Base-by-base conservation (phyloP, 2,329 filamentous ascomycete species). In the Apiospora phragmitis region DNA sequence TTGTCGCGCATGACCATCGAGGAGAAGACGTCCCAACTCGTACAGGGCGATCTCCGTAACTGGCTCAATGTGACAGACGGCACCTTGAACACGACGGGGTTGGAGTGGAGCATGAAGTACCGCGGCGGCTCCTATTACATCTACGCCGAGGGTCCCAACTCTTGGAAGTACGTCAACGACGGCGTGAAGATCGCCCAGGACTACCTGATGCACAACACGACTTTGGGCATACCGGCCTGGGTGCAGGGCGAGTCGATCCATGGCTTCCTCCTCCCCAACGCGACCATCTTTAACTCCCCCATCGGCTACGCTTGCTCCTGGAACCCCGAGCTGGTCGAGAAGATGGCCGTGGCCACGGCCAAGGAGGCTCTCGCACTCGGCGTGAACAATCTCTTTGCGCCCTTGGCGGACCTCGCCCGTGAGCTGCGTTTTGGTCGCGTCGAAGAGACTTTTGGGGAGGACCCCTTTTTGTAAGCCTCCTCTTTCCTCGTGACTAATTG, bases 281-380 rank as follows among this genome's bases (percentile, higher is more conserved):
- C 91, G 3, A 94, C 92, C 1, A 92, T 94, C 71, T 94, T 94
- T 83, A 94, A 94, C 80, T 93, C 90, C 1, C 92, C 92, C 0
- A 93, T 94, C 74, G 92, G 84, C 9, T 88, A 92, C 69, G 92
- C 89, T 21, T 93, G 91, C 76, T 91, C 91, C 0, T 94, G 90
- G 83, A 92, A 94, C 77, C 87, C 87, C 0, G 84, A 82, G 51
- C 80, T 93, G 18, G 82, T 93, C 4, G 81, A 90, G 73, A 86
- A 92, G 74, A 93, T 94, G 91, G 92, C 85, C 8, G 81, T 83
- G 4, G 85, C 87, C 24, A 93, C 93, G 74, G 91, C 86, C 7
- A 85, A 88, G 66, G 92, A 94, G 79, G 85, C 91, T 32, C 83
- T 85, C 69, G 88, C 92, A 4, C 81, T 94, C 1, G 92, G 92